Base-by-base conservation (phyloP, 2,329 filamentous ascomycete genomes). In the Verticillium isaacii region DNA sequence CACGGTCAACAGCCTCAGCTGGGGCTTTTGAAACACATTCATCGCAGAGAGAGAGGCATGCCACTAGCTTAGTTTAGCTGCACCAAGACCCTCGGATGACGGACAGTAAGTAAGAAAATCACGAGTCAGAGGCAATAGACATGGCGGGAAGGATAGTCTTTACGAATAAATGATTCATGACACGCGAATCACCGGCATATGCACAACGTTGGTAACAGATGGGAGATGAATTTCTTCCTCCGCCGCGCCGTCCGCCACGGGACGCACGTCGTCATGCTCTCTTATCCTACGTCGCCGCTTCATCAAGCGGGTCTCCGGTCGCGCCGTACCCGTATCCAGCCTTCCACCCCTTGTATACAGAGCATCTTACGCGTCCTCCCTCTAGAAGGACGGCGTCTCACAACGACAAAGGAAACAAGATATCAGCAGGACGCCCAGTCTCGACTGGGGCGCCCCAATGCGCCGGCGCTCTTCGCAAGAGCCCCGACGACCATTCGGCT, bases 331-430 rank as follows among this genome's bases (percentile, higher is more conserved):
- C n/a, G 9, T 50, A 11, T 50, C 41, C 41, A 23, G n/a, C 41
- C 41, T 50, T 50, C 41, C 41, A 12, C 25, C 41, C 41, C 5
- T 50, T 50, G 41, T 50, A 50, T 50, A 50, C 41, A 50, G 19
- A 50, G 41, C 41, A 50, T 25, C 41, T 19, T 50, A 50, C 41
- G 37, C 57, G 23, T 39, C 15, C 37, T 45, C 57, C 57, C 7
- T 50, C 15, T 32, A 41, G 34, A 45, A 55, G 45, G 19, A 41
- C 34, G 34, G 29, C 23, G n/a, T 41, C 32, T 60, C 41, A 39
- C 14, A 61, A 56, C 25, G 50, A 66, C 64, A 66, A 66, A 66
- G 60, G 63, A 63, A 61, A 66, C 11, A 62, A 17, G 32, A 29
- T 63, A 32, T 45, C 57, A 32, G 34, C 57, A 25, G 41, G 5